Percentiles rank a stretch among this genome's conserved stretches.
Conservation (phyloP, 2,329 filamentous ascomycete genomes). For the Cladosporium sp. region DNA sequence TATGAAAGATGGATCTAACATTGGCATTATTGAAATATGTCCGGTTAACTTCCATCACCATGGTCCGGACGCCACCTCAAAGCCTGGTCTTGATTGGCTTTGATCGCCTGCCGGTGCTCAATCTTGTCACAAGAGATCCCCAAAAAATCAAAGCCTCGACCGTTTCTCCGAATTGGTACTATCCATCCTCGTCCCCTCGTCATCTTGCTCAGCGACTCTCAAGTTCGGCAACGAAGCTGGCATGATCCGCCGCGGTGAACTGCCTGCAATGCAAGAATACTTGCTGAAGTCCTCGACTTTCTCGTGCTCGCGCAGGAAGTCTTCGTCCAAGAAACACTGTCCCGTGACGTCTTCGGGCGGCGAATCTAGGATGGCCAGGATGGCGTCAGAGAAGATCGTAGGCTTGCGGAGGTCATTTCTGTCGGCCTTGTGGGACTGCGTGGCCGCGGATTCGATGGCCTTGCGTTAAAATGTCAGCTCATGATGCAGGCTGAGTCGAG, state of each 20-base stretch:
- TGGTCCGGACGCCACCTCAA: too few relatives aligned
- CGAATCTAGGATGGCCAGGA: constrained; percentile 65
- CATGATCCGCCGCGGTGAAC: constrained; percentile 71
- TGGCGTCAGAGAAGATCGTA: constrained; percentile 74
- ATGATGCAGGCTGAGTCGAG: too few relatives aligned
- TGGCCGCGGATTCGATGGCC: constrained; percentile 73
- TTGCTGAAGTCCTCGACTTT: constrained; percentile 67
- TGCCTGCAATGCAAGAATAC: constrained; percentile 65
- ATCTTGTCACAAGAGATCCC: too few relatives aligned
- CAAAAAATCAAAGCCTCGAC: neutral
- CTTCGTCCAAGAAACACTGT: constrained; percentile 69
- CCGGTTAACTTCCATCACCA: too few relatives aligned
- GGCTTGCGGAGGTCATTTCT: constrained; percentile 31
- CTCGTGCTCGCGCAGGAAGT: constrained; percentile 64
- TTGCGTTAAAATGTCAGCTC: constrained; percentile 25
- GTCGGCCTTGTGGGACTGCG: constrained; percentile 47
- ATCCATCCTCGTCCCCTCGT: constrained; percentile 70
- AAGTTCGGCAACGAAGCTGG: constrained; percentile 65
- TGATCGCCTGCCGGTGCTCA: too few relatives aligned
- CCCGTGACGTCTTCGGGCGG: constrained; percentile 64
- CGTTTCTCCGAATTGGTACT: constrained; percentile 45
- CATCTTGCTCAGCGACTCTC: constrained; percentile 70
- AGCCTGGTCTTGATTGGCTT: too few relatives aligned
- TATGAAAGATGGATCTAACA: too few relatives aligned
- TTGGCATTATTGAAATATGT: too few relatives aligned